Percentiles rank a stretch among this genome's conserved stretches.
Evolutionary conservation across 2,329 filamentous ascomycete genomes (phyloP).

Genomic region (Alternaria rosae): DNA sequence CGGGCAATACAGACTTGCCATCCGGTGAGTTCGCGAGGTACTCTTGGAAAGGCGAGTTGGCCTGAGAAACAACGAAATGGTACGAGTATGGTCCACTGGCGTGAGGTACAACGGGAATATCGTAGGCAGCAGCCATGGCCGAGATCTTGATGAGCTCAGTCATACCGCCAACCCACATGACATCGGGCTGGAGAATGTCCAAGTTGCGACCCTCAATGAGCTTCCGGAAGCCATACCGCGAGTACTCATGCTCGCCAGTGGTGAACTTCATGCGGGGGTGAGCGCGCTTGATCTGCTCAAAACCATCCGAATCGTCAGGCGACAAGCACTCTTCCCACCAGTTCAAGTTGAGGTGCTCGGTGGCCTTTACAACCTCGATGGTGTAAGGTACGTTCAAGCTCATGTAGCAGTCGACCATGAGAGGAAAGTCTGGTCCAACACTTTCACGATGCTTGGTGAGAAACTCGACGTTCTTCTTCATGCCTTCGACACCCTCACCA

Average conservation of each 20-base stretch:
- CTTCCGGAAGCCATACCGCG: conserved; percentile 92
- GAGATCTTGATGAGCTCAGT: conserved; percentile 91
- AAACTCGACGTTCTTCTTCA: conserved; percentile 90
- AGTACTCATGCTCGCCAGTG: conserved; percentile 95
- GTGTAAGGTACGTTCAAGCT: conserved; percentile 91
- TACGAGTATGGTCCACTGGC: conserved; percentile 94
- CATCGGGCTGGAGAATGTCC: conserved; percentile 93
- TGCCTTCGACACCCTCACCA: conserved; percentile 80
- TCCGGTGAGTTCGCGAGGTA: conserved; percentile 94
- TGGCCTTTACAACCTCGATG: conserved; percentile 86
- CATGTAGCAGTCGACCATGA: conserved; percentile 99
- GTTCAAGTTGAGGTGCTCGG: conserved; percentile 85
- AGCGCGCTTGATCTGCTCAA: conserved; percentile 86
- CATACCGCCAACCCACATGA: conserved; percentile 96
- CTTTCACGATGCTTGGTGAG: conserved; percentile 82
- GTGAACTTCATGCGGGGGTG: conserved; percentile 93
- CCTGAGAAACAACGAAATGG: conserved; percentile 92
- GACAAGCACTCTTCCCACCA: conserved; percentile 97
- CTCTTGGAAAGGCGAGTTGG: conserved; percentile 94
- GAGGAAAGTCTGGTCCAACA: conserved; percentile 87
- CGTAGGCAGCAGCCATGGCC: conserved; percentile 89
- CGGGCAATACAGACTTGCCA: conserved; percentile 85
- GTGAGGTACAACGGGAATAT: conserved; percentile 94
- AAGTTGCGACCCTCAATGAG: conserved; percentile 89
- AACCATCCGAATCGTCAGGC: conserved; percentile 91